These are phyloP conservation scores for Punica granatum DNA, from an alignment of 345 rosid species.

Conservation along the genomic window DNA sequence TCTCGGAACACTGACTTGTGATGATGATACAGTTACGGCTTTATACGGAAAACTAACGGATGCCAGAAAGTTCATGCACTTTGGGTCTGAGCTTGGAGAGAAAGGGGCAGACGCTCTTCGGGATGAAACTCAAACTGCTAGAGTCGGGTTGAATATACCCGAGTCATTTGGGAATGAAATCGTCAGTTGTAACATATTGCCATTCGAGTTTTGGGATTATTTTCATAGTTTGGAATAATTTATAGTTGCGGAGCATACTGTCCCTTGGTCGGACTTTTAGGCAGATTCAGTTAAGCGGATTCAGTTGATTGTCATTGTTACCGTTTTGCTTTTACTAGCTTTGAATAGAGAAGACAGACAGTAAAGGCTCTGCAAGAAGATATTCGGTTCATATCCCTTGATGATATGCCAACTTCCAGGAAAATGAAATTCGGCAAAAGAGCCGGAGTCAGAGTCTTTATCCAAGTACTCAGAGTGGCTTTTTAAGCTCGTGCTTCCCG, in stretches of 20 bases:
- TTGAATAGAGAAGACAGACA: background rate
- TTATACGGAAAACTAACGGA: background rate
- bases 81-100: slow-evolving; percentile 1
- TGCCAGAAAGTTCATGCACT: background rate
- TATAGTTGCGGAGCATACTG: no score
- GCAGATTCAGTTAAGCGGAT: background rate
- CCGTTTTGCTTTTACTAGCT: background rate
- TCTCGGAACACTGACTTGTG: slow-evolving; percentile 77
- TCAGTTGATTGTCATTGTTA: background rate
- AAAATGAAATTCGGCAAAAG: no score
- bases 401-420: no score
- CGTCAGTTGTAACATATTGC: no score
- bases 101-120: background rate
- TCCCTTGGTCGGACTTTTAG: no score
- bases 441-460: no score
- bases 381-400: background rate
- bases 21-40: slow-evolving; percentile 4
- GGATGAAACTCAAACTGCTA: background rate
- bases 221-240: no score
- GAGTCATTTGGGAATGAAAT: background rate
- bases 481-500: no score
- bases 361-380: background rate
- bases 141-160: background rate
- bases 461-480: no score
- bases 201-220: no score